A percentile compares a stretch with the other conserved stretches of the same genome.
phyloP scores from a whole-genome alignment of 1,284 basidiomycete species.

The Ustilago curta region DNA sequence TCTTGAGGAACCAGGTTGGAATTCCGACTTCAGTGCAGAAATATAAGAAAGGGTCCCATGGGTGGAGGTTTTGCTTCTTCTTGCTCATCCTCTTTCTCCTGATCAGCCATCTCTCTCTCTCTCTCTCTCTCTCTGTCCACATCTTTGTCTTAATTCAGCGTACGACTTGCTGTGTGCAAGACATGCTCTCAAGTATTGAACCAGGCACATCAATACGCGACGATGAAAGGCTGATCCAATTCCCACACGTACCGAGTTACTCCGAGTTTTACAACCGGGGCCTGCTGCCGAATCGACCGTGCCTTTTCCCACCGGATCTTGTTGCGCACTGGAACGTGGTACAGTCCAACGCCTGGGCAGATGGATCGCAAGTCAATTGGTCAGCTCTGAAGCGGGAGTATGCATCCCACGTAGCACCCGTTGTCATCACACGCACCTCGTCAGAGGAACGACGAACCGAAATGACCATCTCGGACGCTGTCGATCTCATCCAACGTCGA shows the following conservation, averaged over 20 bases:
- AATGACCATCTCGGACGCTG: slow-evolving; percentile 36
- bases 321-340: slow-evolving; percentile 30
- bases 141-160: no score
- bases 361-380: slow-evolving; percentile 26
- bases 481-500: slow-evolving; percentile 31
- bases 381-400: slow-evolving; percentile 23
- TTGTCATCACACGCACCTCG: slow-evolving; percentile 17
- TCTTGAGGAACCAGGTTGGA: slow-evolving; percentile 3
- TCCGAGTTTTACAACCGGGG: slow-evolving; percentile 37
- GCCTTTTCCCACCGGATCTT: slow-evolving; percentile 44
- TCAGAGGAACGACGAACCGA: slow-evolving; percentile 29
- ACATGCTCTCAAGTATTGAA: not conserved
- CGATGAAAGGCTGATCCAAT: slow-evolving; percentile 13
- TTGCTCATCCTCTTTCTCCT: not conserved
- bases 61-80: slow-evolving; percentile 6
- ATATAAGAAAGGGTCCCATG: not conserved
- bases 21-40: slow-evolving; percentile 10
- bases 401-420: slow-evolving; percentile 44
- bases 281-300: slow-evolving; percentile 52
- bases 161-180: not conserved
- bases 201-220: not conserved
- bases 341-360: not conserved
- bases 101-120: not conserved
- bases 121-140: not conserved
- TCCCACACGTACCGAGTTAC: slow-evolving; percentile 41